Percentiles rank a stretch among this genome's conserved stretches.
These are phyloP conservation scores for Leucaena leucocephala DNA, from an alignment of 306 rosid genomes.

Conservation along the genomic window DNA sequence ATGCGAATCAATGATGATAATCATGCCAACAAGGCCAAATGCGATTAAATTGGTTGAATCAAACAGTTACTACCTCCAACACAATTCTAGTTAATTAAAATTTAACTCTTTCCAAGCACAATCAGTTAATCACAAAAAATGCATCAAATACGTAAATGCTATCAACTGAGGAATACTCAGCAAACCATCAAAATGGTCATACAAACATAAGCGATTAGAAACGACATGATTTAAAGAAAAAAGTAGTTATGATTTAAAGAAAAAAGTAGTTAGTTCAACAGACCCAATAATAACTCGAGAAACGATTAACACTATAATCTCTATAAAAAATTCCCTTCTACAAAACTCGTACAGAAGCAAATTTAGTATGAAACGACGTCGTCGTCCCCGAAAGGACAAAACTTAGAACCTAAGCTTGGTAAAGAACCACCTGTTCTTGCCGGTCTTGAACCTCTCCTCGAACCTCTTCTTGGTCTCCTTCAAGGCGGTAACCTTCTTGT, in stretches of 20 bases:
- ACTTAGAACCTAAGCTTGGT: conserved; percentile 45
- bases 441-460: conserved; percentile 48
- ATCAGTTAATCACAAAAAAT: neutral
- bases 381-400: neutral
- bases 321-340: neutral
- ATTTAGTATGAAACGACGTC: neutral
- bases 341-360: neutral
- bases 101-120: neutral
- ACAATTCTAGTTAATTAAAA: neutral
- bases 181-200: neutral
- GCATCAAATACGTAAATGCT: neutral
- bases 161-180: neutral
- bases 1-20: too few relatives aligned
- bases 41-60: too few relatives aligned
- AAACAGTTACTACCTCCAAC: too few relatives aligned
- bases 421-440: conserved; percentile 50
- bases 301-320: neutral
- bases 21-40: too few relatives aligned
- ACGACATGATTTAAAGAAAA: neutral
- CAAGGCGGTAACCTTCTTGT: conserved; percentile 48
- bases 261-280: too few relatives aligned
- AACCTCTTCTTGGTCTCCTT: conserved; percentile 50
- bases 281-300: neutral
- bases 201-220: neutral
- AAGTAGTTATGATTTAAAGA: too few relatives aligned